These are phyloP conservation scores for Inga laurina DNA, from an alignment of 306 rosid species.

Conservation along the genomic window DNA sequence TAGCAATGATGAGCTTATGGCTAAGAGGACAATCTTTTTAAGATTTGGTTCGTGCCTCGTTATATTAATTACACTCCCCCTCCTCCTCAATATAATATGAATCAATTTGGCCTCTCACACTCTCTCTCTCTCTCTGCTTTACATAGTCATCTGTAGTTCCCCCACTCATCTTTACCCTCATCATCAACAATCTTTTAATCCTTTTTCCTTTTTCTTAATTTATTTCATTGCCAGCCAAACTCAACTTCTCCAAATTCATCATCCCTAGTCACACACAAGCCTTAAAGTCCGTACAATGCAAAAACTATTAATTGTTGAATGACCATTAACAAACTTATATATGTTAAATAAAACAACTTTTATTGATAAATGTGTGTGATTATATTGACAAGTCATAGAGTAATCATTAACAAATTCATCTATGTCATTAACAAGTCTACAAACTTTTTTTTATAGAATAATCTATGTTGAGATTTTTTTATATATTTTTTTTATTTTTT, in stretches of 20 bases:
- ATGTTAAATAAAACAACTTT: no score
- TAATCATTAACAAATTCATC: no score
- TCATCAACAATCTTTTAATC: conserved; percentile 39
- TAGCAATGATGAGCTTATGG: conserved; percentile 61
- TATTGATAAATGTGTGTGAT: no score
- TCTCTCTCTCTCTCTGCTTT: not conserved
- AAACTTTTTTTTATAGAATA: no score
- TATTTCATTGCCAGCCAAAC: conserved; percentile 41
- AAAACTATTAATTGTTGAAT: no score
- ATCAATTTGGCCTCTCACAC: not conserved
- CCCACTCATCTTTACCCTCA: not conserved
- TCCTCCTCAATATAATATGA: not conserved
- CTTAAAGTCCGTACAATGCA: no score
- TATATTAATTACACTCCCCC: not conserved
- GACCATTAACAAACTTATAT: no score
- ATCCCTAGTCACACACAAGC: not conserved
- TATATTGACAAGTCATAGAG: no score
- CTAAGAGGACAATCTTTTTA: conserved; percentile 26
- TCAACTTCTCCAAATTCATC: conserved; percentile 29
- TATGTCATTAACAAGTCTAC: no score
- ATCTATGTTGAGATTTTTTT: no score
- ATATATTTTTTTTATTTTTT: no score
- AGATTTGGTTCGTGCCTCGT: conserved; percentile 29
- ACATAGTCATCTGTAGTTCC: conserved; percentile 4
- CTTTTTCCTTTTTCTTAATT: conserved; percentile 43